phyloP scores from a whole-genome alignment of 192 early-diverging fungal species.

The Linnemannia hyalina region DNA sequence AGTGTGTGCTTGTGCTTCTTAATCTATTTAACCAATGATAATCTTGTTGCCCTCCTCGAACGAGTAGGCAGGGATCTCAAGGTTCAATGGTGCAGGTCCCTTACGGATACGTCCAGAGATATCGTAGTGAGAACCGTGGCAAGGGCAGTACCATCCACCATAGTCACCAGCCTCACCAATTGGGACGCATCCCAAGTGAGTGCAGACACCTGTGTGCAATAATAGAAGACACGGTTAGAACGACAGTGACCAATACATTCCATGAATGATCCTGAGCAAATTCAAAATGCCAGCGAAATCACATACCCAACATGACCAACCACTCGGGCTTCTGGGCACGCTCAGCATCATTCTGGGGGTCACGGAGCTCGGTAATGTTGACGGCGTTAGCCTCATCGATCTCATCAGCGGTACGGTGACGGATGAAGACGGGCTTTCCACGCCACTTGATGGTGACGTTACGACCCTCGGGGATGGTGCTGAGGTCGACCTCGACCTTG shows the following conservation, averaged over 20 bases:
- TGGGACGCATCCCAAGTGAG: constrained; percentile 96
- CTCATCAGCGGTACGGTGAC: constrained; percentile 95
- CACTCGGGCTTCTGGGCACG: constrained; percentile 93
- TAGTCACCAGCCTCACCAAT: constrained; percentile 98
- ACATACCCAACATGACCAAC: constrained; percentile 95
- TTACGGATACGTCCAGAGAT: constrained; percentile 98
- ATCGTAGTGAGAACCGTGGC: constrained; percentile 99
- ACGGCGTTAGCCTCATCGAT: constrained; percentile 93
- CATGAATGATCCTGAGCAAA: neutral
- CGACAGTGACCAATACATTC: neutral
- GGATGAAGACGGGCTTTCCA: constrained; percentile 98
- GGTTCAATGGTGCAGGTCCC: constrained; percentile 98
- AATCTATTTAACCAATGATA: constrained; percentile 84
- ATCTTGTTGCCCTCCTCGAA: constrained; percentile 79
- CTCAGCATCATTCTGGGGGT: constrained; percentile 93
- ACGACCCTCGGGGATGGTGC: constrained; percentile 94
- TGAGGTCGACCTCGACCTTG: constrained; percentile 96
- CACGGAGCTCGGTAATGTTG: constrained; percentile 84
- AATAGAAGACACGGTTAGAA: neutral
- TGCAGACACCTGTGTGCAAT: constrained; percentile 41
- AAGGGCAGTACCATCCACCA: constrained; percentile 99
- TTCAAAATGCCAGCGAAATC: constrained; percentile 25
- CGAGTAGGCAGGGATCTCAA: constrained; percentile 90
- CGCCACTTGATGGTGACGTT: constrained; percentile 99
- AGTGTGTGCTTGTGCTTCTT: constrained; percentile 8